A percentile compares a stretch with the other conserved stretches of the same genome.
These are phyloP conservation scores for Suillus variegatus DNA, from an alignment of 768 basidiomycete species.

Conservation along the genomic window DNA sequence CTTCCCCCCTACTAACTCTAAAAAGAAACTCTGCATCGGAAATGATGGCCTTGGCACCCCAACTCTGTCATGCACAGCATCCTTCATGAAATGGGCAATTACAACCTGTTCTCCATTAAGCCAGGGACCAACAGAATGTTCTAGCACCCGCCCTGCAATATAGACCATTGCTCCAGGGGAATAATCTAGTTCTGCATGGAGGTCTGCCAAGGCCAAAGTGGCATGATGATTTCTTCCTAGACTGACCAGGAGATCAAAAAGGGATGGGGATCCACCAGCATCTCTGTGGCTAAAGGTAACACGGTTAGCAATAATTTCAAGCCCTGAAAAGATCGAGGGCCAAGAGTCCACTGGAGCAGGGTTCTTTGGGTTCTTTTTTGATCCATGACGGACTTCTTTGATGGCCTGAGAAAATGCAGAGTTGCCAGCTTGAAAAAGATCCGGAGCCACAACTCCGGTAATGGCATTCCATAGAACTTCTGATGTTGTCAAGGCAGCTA, in stretches of 20 bases:
- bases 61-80: background rate
- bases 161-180: conserved; percentile 5
- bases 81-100: conserved; percentile 1
- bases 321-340: background rate
- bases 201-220: background rate
- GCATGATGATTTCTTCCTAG: background rate
- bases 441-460: too few species aligned
- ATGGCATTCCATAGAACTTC: background rate
- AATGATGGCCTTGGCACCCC: background rate
- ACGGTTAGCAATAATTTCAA: conserved; percentile 4
- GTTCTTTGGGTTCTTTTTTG: background rate
- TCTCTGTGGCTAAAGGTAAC: background rate
- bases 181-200: conserved; percentile 1
- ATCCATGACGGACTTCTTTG: too few species aligned
- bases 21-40: background rate
- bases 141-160: background rate
- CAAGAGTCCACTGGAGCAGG: background rate
- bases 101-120: background rate
- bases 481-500: background rate
- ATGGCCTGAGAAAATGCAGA: too few species aligned
- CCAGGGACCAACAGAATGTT: background rate
- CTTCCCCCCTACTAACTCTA: background rate
- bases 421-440: background rate
- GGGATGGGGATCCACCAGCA: background rate
- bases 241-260: conserved; percentile 10